phyloP scores from a whole-genome alignment of 768 basidiomycete genomes.

The Gymnopilus junonius region DNA sequence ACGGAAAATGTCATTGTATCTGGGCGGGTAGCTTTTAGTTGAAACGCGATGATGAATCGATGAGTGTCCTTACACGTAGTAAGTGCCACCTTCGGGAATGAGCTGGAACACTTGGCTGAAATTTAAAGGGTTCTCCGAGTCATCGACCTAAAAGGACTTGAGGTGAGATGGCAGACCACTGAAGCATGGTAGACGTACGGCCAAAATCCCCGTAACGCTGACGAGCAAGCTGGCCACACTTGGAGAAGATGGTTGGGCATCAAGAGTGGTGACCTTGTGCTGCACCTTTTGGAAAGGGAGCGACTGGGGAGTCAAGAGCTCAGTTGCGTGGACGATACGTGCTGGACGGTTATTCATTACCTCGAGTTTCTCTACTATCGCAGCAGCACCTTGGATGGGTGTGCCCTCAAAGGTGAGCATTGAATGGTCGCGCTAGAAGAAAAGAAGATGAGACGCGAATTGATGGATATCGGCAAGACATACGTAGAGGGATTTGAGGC shows the following conservation, averaged over 20 bases:
- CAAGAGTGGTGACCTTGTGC: slow-evolving; percentile 82
- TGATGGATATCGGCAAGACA: slow-evolving; percentile 34
- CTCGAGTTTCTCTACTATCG: slow-evolving; percentile 76
- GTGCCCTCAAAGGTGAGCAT: slow-evolving; percentile 86
- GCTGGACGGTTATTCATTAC: slow-evolving; percentile 41
- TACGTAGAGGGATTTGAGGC: slow-evolving; percentile 77
- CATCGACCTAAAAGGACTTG: slow-evolving; percentile 69
- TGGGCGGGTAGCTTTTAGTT: slow-evolving; percentile 27
- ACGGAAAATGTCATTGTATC: slow-evolving; percentile 91
- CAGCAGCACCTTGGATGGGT: slow-evolving; percentile 54
- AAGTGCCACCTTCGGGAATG: slow-evolving; percentile 70
- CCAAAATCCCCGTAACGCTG: slow-evolving; percentile 84
- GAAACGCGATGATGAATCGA: background rate
- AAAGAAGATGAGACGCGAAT: slow-evolving; percentile 30
- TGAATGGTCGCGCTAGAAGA: slow-evolving; percentile 68
- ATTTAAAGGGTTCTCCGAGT: slow-evolving; percentile 74
- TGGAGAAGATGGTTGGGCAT: slow-evolving; percentile 84
- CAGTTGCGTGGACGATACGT: background rate
- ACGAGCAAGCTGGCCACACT: slow-evolving; percentile 66
- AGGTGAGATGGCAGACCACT: slow-evolving; percentile 3
- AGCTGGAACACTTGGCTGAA: slow-evolving; percentile 97
- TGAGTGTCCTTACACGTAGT: slow-evolving; percentile 75
- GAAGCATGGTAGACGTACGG: slow-evolving; percentile 39
- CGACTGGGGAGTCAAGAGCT: slow-evolving; percentile 41
- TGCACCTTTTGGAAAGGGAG: slow-evolving; percentile 83